A percentile compares a stretch with the other conserved stretches of the same genome.
Evolutionary conservation across 2,329 filamentous ascomycete genomes (phyloP).

Genomic region (Cadophora sp.): DNA sequence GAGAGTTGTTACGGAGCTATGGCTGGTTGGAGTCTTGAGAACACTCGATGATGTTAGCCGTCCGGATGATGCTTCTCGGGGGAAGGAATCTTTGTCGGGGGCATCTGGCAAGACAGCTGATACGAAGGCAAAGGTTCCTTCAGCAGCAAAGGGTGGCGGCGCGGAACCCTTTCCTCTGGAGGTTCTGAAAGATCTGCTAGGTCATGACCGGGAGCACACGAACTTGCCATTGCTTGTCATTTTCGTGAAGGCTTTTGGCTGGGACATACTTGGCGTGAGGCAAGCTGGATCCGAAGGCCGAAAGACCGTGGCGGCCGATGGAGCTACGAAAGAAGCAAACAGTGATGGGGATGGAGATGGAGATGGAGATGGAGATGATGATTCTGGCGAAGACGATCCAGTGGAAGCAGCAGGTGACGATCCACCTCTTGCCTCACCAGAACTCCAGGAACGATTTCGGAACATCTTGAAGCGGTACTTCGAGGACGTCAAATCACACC

Average conservation of each 20-base stretch:
- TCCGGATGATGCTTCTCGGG: constrained; percentile 64
- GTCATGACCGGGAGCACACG: constrained; percentile 89
- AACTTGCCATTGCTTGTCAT: constrained; percentile 92
- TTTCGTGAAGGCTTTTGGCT: constrained; percentile 95
- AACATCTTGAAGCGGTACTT: constrained; percentile 89
- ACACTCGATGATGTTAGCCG: constrained; percentile 74
- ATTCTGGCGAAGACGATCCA: constrained; percentile 55
- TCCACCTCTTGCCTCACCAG: constrained; percentile 74
- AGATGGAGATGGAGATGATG: constrained; percentile 57
- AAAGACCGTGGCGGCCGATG: constrained; percentile 84
- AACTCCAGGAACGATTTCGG: constrained; percentile 84
- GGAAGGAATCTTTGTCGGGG: constrained; percentile 52
- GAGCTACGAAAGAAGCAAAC: constrained; percentile 59
- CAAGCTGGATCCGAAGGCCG: constrained; percentile 75
- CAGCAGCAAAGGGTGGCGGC: constrained; percentile 66
- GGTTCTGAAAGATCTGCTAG: constrained; percentile 95
- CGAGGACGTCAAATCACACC: constrained; percentile 88
- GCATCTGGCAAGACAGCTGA: constrained; percentile 68
- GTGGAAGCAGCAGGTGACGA: constrained; percentile 62
- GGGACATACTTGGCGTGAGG: constrained; percentile 90
- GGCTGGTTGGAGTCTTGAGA: constrained; percentile 87
- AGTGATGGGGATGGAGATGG: constrained; percentile 53
- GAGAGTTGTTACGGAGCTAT: constrained; percentile 91
- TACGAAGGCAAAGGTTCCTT: constrained; percentile 60
- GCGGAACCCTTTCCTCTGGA: constrained; percentile 95